Evolutionary conservation across 495 filamentous ascomycete genomes (phyloP).

Genomic region (Penicillium salamii): DNA sequence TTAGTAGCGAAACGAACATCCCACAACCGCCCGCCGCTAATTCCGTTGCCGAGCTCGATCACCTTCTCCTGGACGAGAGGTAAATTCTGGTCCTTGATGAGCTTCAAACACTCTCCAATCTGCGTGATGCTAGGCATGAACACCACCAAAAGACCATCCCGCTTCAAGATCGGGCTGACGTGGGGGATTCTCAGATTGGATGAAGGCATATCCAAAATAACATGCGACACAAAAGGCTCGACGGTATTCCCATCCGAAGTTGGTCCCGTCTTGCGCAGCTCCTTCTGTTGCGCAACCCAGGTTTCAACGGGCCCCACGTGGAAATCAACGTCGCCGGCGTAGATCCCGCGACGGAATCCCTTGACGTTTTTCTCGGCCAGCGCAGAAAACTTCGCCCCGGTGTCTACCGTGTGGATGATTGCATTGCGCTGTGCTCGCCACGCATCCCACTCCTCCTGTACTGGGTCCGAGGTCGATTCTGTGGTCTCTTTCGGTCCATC

Average conservation of each 20-base stretch:
- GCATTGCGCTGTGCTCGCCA: slow-evolving; percentile 57
- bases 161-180: slow-evolving; percentile 53
- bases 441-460: slow-evolving; percentile 34
- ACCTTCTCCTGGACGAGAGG: slow-evolving; percentile 59
- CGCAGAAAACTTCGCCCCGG: slow-evolving; percentile 52
- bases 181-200: slow-evolving; percentile 56
- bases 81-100: slow-evolving; percentile 48
- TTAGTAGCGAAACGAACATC: slow-evolving; percentile 57
- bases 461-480: slow-evolving; percentile 6
- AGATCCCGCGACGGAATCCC: slow-evolving; percentile 68
- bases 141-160: slow-evolving; percentile 60
- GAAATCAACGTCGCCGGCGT: slow-evolving; percentile 65
- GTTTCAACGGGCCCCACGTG: slow-evolving; percentile 60
- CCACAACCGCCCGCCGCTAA: slow-evolving; percentile 60
- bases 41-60: slow-evolving; percentile 59
- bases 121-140: slow-evolving; percentile 78
- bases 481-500: slow-evolving; percentile 1
- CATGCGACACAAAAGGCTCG: slow-evolving; percentile 62
- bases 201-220: slow-evolving; percentile 68
- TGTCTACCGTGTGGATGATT: slow-evolving; percentile 69
- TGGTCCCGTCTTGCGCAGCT: slow-evolving; percentile 26
- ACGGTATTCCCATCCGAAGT: slow-evolving; percentile 11
- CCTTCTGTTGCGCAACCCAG: slow-evolving; percentile 57
- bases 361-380: slow-evolving; percentile 59
- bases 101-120: slow-evolving; percentile 58